Evolutionary conservation across 1,284 basidiomycete genomes (phyloP).

Genomic region (Puccinia triticina): DNA sequence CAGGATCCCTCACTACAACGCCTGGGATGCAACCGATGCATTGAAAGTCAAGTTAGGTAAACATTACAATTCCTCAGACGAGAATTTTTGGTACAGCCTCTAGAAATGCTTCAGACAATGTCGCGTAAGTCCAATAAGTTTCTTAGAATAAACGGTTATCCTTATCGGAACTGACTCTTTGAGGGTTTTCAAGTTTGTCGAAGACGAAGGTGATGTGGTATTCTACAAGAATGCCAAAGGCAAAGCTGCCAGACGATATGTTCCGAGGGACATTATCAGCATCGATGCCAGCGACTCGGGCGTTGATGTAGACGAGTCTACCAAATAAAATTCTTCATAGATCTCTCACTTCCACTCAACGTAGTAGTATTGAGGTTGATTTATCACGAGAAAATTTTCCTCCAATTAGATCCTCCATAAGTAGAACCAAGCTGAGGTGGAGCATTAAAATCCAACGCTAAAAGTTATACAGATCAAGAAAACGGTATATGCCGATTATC

Average conservation of each 20-base stretch:
- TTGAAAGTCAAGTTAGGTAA: conserved; percentile 76
- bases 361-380: too few relatives aligned
- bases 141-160: background rate
- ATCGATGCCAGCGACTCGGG: conserved; percentile 55
- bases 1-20: conserved; percentile 90
- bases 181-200: conserved; percentile 70
- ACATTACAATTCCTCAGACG: conserved; percentile 64
- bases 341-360: background rate
- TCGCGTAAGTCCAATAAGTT: conserved; percentile 57
- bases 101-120: conserved; percentile 64
- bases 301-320: conserved; percentile 47
- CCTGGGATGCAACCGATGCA: conserved; percentile 88
- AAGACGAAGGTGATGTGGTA: conserved; percentile 84
- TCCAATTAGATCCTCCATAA: too few relatives aligned
- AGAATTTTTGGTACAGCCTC: conserved; percentile 65
- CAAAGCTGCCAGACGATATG: conserved; percentile 67
- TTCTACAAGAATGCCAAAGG: conserved; percentile 89
- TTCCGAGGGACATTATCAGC: conserved; percentile 65
- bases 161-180: background rate
- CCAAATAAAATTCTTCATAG: conserved; percentile 9
- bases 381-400: too few relatives aligned
- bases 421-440: too few relatives aligned
- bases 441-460: too few relatives aligned
- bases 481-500: too few relatives aligned
- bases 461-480: too few relatives aligned